These are phyloP conservation scores for Crithidia expoeki DNA, from an alignment of 208 protist species.

Conservation along the genomic window DNA sequence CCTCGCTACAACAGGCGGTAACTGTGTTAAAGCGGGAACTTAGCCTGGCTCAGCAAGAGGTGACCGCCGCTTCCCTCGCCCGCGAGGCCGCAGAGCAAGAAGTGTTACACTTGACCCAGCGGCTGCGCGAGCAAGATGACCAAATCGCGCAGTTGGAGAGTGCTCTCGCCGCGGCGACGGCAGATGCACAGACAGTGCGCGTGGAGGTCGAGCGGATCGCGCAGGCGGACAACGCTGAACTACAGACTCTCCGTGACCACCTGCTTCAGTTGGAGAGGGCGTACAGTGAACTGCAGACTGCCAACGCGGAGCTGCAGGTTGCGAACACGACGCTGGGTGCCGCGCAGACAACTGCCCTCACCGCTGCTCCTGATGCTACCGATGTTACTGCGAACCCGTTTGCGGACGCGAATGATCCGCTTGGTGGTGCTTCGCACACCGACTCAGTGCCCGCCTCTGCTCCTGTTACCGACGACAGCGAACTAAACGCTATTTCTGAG, in stretches of 20 bases:
- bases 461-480: not conserved
- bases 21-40: conserved; percentile 17
- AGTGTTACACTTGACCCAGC: not conserved
- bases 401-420: too few species aligned
- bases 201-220: not conserved
- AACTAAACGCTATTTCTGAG: not conserved
- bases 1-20: not conserved
- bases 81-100: conserved; percentile 12
- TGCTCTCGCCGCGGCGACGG: conserved; percentile 1
- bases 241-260: not conserved
- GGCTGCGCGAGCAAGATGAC: conserved; percentile 12
- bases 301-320: too few species aligned
- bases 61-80: conserved; percentile 1
- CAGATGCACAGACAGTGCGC: not conserved
- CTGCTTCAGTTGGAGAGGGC: not conserved
- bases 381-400: too few species aligned
- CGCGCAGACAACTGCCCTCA: too few species aligned
- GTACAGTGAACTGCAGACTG: conserved; percentile 7
- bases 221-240: conserved; percentile 14
- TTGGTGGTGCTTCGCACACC: too few species aligned
- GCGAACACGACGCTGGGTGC: too few species aligned
- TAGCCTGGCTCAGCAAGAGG: conserved; percentile 1
- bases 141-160: conserved; percentile 17
- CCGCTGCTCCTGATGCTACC: too few species aligned
- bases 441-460: too few species aligned